These are phyloP conservation scores for Phytophthora macrochlamydospora DNA, from an alignment of 352 stramenopile genomes.

Conservation along the genomic window DNA sequence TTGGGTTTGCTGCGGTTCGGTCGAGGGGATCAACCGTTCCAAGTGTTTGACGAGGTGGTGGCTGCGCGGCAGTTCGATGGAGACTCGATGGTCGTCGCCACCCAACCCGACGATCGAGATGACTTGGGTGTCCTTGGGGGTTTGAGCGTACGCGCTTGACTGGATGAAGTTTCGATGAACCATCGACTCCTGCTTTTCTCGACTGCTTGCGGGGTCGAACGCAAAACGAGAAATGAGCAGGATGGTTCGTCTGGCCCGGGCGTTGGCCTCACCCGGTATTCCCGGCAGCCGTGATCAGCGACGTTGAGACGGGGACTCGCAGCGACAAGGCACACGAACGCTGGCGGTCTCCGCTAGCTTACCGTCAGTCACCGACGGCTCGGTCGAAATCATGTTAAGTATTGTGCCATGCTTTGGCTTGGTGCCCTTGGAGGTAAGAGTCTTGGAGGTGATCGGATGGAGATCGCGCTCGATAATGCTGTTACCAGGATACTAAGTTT, in stretches of 20 bases:
- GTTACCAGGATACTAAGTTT: neutral
- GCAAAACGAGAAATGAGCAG: conserved; percentile 22
- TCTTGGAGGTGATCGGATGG: neutral
- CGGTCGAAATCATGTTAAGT: neutral
- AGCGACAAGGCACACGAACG: neutral
- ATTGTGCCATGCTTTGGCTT: neutral
- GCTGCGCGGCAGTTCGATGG: conserved; percentile 19
- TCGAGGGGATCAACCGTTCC: conserved; percentile 16
- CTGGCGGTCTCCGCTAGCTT: neutral
- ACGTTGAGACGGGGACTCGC: conserved; percentile 1
- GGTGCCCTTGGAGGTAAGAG: neutral
- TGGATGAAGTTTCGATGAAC: conserved; percentile 16
- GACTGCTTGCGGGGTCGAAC: conserved; percentile 2
- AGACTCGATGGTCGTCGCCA: conserved; percentile 12
- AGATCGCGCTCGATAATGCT: neutral
- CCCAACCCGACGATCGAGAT: conserved; percentile 25
- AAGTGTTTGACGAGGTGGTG: conserved; percentile 23
- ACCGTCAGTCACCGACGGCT: neutral
- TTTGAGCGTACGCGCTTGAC: conserved; percentile 7
- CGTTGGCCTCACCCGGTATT: neutral
- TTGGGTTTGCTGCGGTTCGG: conserved; percentile 1
- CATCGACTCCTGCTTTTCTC: conserved; percentile 11
- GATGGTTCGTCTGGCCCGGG: conserved; percentile 1
- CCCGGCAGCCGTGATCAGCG: neutral
- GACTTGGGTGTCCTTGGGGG: conserved; percentile 8